These are phyloP conservation scores for Trichodelitschia bisporula DNA, from an alignment of 495 filamentous ascomycete species.

Conservation along the genomic window DNA sequence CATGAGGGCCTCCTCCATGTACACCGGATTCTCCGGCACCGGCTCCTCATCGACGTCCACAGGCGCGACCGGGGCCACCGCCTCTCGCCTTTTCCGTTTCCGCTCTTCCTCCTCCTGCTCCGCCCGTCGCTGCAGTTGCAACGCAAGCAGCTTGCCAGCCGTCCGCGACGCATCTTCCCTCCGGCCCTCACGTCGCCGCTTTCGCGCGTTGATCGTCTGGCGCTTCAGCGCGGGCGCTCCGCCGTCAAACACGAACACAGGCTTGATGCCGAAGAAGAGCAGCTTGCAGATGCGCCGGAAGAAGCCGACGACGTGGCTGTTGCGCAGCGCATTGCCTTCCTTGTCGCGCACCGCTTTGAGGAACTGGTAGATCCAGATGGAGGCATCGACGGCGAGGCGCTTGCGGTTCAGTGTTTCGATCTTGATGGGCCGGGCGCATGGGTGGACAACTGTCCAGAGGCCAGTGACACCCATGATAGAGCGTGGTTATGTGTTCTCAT, in stretches of 20 bases:
- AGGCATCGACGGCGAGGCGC: conserved; percentile 87
- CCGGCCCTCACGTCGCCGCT: conserved; percentile 60
- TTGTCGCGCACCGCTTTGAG: conserved; percentile 96
- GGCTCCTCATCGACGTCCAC: conserved; percentile 35
- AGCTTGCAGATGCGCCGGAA: conserved; percentile 95
- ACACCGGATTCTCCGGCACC: conserved; percentile 50
- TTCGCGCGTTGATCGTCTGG: conserved; percentile 61
- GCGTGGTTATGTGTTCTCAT: not conserved
- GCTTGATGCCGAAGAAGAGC: conserved; percentile 84
- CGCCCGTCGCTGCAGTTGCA: conserved; percentile 72
- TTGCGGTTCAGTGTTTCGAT: conserved; percentile 89
- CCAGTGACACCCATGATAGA: conserved; percentile 79
- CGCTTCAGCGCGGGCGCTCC: conserved; percentile 79
- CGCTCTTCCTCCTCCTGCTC: conserved; percentile 58
- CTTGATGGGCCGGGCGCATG: conserved; percentile 73
- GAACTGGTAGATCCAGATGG: conserved; percentile 99
- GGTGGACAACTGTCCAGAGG: conserved; percentile 85
- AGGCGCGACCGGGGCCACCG: conserved; percentile 13
- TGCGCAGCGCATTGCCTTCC: conserved; percentile 88
- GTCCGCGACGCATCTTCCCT: conserved; percentile 82
- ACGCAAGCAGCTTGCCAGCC: conserved; percentile 67
- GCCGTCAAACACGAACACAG: conserved; percentile 95
- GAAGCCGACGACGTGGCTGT: conserved; percentile 88
- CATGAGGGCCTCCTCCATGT: conserved; percentile 74
- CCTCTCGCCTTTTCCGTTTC: conserved; percentile 15